These are phyloP conservation scores for Lecanicillium sp. DNA, from an alignment of 2,329 filamentous ascomycete genomes.

Conservation along the genomic window DNA sequence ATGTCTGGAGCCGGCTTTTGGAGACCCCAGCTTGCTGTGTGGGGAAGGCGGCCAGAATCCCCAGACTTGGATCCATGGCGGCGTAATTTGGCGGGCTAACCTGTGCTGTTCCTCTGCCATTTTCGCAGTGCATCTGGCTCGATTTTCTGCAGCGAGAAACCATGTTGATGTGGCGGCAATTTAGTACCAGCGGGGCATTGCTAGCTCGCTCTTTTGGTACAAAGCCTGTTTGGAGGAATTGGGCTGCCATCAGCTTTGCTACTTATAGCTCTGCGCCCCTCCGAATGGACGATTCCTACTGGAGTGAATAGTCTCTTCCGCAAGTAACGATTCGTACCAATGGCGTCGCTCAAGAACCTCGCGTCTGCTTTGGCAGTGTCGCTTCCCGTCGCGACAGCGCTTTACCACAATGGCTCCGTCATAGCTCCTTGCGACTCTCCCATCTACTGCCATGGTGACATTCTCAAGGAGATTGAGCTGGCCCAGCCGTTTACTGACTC, in stretches of 20 bases:
- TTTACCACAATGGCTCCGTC: constrained; percentile 56
- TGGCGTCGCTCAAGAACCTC: constrained; percentile 22
- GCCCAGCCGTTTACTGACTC: constrained; percentile 60
- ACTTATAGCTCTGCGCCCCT: constrained; percentile 4
- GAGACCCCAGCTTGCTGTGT: constrained; percentile 7
- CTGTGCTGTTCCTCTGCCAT: neutral
- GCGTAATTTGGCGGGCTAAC: constrained; percentile 1
- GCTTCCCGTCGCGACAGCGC: constrained; percentile 31
- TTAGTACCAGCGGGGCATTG: constrained; percentile 1
- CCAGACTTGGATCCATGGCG: constrained; percentile 4
- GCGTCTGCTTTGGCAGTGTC: constrained; percentile 24
- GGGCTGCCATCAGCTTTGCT: neutral
- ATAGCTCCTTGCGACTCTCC: constrained; percentile 61
- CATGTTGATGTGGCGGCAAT: constrained; percentile 1
- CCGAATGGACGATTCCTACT: neutral
- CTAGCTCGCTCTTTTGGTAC: neutral
- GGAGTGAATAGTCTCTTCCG: neutral
- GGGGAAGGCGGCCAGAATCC: constrained; percentile 1
- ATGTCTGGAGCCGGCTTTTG: neutral
- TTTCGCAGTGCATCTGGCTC: neutral
- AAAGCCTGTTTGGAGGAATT: neutral
- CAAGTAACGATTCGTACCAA: constrained; percentile 13
- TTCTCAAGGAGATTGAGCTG: constrained; percentile 56
- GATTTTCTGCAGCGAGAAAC: neutral
- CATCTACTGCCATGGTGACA: constrained; percentile 61